phyloP scores from a whole-genome alignment of 2,329 filamentous ascomycete genomes.

The Fusarium secorum region DNA sequence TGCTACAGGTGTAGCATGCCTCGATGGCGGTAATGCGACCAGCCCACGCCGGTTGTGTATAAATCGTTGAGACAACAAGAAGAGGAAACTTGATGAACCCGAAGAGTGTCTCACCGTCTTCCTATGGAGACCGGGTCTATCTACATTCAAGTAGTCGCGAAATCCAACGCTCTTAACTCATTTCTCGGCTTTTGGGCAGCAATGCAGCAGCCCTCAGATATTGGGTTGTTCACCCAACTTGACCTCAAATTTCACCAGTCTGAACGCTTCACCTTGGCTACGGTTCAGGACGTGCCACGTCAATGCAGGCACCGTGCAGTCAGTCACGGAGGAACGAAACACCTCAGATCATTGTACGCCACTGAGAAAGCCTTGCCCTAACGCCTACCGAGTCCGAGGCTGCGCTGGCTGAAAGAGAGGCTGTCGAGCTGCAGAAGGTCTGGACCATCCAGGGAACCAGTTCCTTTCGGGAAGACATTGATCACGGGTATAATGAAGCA shows the following conservation, averaged over 20 bases:
- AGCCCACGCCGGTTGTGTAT: background rate
- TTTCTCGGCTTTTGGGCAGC: conserved; percentile 22
- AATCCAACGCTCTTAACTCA: background rate
- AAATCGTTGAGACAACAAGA: background rate
- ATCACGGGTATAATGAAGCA: background rate
- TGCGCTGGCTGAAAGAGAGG: background rate
- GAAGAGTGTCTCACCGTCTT: background rate
- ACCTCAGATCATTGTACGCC: background rate
- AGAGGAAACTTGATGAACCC: background rate
- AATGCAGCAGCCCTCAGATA: conserved; percentile 15
- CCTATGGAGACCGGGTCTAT: background rate
- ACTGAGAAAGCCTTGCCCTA: background rate
- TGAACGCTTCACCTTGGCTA: conserved; percentile 10
- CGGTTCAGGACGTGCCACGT: conserved; percentile 18
- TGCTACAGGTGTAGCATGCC: conserved; percentile 14
- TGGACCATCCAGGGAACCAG: background rate
- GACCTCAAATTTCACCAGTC: background rate
- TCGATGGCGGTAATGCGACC: background rate
- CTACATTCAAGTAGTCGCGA: conserved; percentile 11
- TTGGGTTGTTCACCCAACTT: background rate
- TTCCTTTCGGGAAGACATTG: background rate
- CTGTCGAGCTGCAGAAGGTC: background rate
- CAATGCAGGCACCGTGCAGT: background rate
- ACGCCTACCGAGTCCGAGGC: conserved; percentile 10
- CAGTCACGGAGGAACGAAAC: background rate